phyloP scores from a whole-genome alignment of 2,329 filamentous ascomycete genomes.

The Pyrenophora seminiperda region DNA sequence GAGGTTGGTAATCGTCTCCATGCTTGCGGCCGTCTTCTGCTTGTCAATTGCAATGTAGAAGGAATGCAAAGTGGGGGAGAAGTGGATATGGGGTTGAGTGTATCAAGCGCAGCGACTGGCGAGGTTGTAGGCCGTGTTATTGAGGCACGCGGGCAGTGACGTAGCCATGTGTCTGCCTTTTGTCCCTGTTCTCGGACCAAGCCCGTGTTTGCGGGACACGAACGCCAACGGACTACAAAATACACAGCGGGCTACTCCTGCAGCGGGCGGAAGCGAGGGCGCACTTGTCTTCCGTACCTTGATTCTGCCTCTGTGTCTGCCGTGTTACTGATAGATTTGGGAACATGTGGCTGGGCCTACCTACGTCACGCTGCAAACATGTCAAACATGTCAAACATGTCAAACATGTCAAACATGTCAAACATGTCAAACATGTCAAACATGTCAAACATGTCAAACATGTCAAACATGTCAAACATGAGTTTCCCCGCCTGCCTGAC shows the following conservation, averaged over 20 bases:
- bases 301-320: conserved; percentile 5
- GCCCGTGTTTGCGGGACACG: conserved; percentile 15
- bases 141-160: conserved; percentile 25
- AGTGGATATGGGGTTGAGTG: conserved; percentile 3
- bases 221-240: conserved; percentile 20
- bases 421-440: too few species aligned
- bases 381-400: too few species aligned
- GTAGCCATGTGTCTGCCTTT: conserved; percentile 21
- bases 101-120: too few species aligned
- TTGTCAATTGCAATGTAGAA: conserved; percentile 1
- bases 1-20: conserved; percentile 49
- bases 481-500: too few species aligned
- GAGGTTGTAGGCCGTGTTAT: conserved; percentile 13
- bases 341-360: conserved; percentile 6
- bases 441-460: too few species aligned
- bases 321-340: not conserved
- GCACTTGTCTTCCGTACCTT: conserved; percentile 7
- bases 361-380: conserved; percentile 9
- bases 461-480: too few species aligned
- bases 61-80: not conserved
- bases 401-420: too few species aligned
- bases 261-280: conserved; percentile 21
- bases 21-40: conserved; percentile 17
- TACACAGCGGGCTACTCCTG: too few species aligned
- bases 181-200: conserved; percentile 16